phyloP scores from a whole-genome alignment of 495 filamentous ascomycete genomes.

The Oidiodendron maius region DNA sequence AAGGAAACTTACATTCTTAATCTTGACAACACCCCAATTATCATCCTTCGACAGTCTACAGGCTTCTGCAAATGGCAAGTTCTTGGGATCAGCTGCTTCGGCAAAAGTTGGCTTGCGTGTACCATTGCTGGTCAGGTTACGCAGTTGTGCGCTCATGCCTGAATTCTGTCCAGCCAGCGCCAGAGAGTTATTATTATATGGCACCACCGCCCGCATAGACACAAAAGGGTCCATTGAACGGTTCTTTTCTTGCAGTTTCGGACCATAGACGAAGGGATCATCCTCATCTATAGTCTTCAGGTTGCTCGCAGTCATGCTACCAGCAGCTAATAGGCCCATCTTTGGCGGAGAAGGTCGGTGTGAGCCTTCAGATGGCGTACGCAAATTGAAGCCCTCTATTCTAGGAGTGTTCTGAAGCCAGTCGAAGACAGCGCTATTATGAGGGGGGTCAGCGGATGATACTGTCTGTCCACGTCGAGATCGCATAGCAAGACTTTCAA shows the following conservation, averaged over 20 bases:
- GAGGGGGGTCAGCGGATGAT: neutral
- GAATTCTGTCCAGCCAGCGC: neutral
- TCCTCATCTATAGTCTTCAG: slow-evolving; percentile 2
- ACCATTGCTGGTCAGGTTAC: slow-evolving; percentile 8
- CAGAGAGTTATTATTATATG: neutral
- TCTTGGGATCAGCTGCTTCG: slow-evolving; percentile 24
- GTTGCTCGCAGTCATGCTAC: neutral
- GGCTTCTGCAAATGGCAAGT: slow-evolving; percentile 38
- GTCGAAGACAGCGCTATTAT: neutral
- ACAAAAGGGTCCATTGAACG: neutral
- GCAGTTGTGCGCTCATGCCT: slow-evolving; percentile 3
- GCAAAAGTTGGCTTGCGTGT: slow-evolving; percentile 23
- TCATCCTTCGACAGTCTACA: slow-evolving; percentile 16
- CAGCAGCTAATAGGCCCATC: slow-evolving; percentile 16
- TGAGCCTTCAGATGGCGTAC: neutral
- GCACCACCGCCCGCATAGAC: neutral
- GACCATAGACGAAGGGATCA: slow-evolving; percentile 4
- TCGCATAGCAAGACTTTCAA: slow-evolving; percentile 7
- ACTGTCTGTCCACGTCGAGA: slow-evolving; percentile 12
- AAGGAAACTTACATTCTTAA: slow-evolving; percentile 26
- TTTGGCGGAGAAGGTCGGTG: slow-evolving; percentile 7
- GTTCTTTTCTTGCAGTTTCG: too few species aligned
- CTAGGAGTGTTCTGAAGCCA: slow-evolving; percentile 5
- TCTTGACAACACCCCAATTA: slow-evolving; percentile 28
- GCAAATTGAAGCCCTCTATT: neutral